Evolutionary conservation across 2,329 filamentous ascomycete genomes (phyloP), one percentile per base, ranked within the genome.

Genomic region (Sphaerulina musiva): DNA sequence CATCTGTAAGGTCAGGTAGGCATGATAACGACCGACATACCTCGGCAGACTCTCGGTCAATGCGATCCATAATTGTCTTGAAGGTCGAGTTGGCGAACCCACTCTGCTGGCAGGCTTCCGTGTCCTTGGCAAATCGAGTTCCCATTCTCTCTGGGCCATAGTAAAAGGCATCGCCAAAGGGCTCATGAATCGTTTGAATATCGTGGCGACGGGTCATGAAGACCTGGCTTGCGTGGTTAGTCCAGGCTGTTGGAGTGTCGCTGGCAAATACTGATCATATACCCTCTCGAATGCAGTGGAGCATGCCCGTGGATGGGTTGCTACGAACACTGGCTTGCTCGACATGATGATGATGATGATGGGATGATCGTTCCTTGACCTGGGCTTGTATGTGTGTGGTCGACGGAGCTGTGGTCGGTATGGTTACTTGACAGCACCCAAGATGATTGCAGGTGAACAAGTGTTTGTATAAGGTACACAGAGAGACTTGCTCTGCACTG

Each of bases 261-360:
- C 32, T 34, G 26, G 4, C n/a, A 4, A 20, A 39, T 12, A 34
- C 39, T 14, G 23, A 38, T 36, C 44, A 74, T 79, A 68, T 78
- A 95, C 92, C 73, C 92, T 80, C 78, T 98, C 93, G 75, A 97
- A 98, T 31, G 93, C 93, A 46, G 93, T 97, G 54, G 91, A 96
- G 77, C 91, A 96, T 61, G 92, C 89, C 73, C 93, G 81, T 36
- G 93, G 93, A 73, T 97, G 92, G 65, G 93, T 97, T 54, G 86
- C 89, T 67, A 93, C 84, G 71, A 97, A 97, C 71, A 97, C 88
- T 39, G 88, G 86, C 69, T 84, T 93, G 70, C 75, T 79, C 63
- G 85, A 83, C 86, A 17, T 17, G 14, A 17, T 17, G 14, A 17
- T 17, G 14, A 17, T 17, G 14, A 90, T 91, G 49, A 40, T 58